phyloP scores from a whole-genome alignment of 2,329 filamentous ascomycete species.

The Clarireedia sp. region DNA sequence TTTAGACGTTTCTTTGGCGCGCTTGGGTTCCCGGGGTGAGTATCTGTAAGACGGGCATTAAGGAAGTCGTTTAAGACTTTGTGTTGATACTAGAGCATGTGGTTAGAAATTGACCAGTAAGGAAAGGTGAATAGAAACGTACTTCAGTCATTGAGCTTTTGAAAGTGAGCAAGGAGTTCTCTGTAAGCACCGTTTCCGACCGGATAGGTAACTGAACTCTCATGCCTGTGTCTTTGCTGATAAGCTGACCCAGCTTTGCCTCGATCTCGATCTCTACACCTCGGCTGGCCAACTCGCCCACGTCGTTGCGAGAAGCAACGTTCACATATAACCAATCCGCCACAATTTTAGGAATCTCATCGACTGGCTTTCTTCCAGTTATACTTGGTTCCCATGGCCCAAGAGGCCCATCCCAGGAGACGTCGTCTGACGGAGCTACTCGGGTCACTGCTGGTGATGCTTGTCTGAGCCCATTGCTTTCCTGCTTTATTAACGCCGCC shows the following conservation, averaged over 20 bases:
- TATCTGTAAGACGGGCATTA: slow-evolving; percentile 58
- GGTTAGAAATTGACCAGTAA: slow-evolving; percentile 12
- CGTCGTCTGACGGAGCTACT: slow-evolving; percentile 3
- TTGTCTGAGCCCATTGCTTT: slow-evolving; percentile 23
- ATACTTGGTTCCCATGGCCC: slow-evolving; percentile 61
- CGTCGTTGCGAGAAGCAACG: slow-evolving; percentile 60
- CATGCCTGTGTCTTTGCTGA: slow-evolving; percentile 63
- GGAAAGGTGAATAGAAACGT: slow-evolving; percentile 29
- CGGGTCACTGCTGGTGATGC: slow-evolving; percentile 11
- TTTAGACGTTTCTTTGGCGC: slow-evolving; percentile 41
- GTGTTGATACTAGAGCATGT: slow-evolving; percentile 58
- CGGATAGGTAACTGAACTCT: slow-evolving; percentile 60
- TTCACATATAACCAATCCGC: slow-evolving; percentile 73
- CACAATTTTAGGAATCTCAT: slow-evolving; percentile 67
- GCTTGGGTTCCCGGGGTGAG: slow-evolving; percentile 44
- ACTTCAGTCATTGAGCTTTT: slow-evolving; percentile 88
- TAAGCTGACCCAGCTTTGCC: slow-evolving; percentile 79
- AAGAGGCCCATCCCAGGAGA: slow-evolving; percentile 27
- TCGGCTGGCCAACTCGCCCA: slow-evolving; percentile 52
- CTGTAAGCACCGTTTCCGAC: slow-evolving; percentile 62
- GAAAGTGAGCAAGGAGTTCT: slow-evolving; percentile 58
- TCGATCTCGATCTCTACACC: slow-evolving; percentile 84
- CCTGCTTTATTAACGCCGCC: slow-evolving; percentile 16
- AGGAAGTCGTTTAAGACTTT: slow-evolving; percentile 76
- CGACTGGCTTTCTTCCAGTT: slow-evolving; percentile 60